A percentile compares a stretch with the other conserved stretches of the same genome.
phyloP scores from a whole-genome alignment of 176 grass and related monocot genomes.

The Triticum monococcum region DNA sequence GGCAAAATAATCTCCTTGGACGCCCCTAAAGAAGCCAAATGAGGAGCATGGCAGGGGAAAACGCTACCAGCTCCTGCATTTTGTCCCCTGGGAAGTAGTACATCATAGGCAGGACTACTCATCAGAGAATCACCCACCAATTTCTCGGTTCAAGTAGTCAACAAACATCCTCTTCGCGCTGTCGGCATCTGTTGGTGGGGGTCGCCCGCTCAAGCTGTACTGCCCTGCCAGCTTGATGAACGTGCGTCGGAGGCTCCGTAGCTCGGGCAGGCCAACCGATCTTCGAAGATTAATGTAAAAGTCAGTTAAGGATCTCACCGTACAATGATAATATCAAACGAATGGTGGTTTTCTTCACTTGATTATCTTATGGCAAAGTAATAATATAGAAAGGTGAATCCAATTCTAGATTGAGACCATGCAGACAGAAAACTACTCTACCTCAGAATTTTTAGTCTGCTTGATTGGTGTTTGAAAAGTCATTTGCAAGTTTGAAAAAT shows the following conservation, averaged over 20 bases:
- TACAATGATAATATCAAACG: background rate
- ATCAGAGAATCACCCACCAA: constrained; percentile 37
- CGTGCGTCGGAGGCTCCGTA: constrained; percentile 76
- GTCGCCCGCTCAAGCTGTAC: constrained; percentile 77
- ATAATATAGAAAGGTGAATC: too few relatives aligned
- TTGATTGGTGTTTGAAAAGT: background rate
- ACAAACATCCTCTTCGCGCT: constrained; percentile 91
- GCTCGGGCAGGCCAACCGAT: constrained; percentile 76
- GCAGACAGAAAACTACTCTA: background rate
- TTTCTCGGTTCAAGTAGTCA: constrained; percentile 89
- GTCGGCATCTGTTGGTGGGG: constrained; percentile 73
- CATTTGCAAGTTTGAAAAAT: background rate
- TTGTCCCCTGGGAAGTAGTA: background rate
- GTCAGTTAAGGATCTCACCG: constrained; percentile 51
- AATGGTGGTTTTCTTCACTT: background rate
- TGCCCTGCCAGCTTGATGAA: constrained; percentile 88
- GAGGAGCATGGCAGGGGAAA: background rate
- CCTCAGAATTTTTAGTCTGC: background rate
- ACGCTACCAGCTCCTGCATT: background rate
- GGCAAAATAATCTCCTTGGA: background rate
- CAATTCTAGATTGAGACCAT: too few relatives aligned
- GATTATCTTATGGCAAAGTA: background rate
- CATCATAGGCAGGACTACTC: background rate
- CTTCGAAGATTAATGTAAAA: constrained; percentile 75
- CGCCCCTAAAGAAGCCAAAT: background rate